Evolutionary conservation across 1,284 basidiomycete species (phyloP).

Genomic region (Sanghuangporus baumii): DNA sequence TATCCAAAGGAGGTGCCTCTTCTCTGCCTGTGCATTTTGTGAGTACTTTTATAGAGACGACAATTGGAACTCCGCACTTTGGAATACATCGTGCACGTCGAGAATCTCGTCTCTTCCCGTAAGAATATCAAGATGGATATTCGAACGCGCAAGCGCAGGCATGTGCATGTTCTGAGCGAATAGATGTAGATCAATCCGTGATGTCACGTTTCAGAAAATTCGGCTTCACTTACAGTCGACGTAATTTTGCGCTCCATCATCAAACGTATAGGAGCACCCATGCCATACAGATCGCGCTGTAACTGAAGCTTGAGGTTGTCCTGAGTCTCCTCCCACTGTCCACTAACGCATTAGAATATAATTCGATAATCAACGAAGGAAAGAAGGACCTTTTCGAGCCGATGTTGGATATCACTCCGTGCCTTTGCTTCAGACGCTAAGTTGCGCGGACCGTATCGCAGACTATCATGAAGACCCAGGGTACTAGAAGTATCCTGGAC

Average conservation of each 20-base stretch:
- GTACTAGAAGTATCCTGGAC: conserved; percentile 63
- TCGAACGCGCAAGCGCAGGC: conserved; percentile 59
- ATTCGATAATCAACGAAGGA: background rate
- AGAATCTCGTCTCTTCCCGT: conserved; percentile 86
- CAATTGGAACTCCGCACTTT: conserved; percentile 39
- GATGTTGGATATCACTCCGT: conserved; percentile 48
- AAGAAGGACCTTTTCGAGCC: conserved; percentile 65
- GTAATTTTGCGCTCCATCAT: conserved; percentile 95
- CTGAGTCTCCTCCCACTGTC: conserved; percentile 90
- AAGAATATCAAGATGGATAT: conserved; percentile 85
- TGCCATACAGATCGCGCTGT: conserved; percentile 80
- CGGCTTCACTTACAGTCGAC: conserved; percentile 48
- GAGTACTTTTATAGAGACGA: background rate
- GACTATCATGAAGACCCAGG: conserved; percentile 74
- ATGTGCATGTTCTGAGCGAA: conserved; percentile 52
- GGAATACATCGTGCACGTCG: conserved; percentile 69
- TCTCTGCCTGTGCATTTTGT: conserved; percentile 3
- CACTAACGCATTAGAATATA: background rate
- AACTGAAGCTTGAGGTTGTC: conserved; percentile 83
- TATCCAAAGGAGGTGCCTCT: conserved; percentile 10
- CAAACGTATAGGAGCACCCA: conserved; percentile 83
- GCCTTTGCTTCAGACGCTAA: conserved; percentile 65
- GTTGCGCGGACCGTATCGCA: conserved; percentile 70
- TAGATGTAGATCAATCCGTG: background rate
- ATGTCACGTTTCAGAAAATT: background rate